Base-by-base conservation (phyloP, 768 basidiomycete genomes). In the Trametes maxima region DNA sequence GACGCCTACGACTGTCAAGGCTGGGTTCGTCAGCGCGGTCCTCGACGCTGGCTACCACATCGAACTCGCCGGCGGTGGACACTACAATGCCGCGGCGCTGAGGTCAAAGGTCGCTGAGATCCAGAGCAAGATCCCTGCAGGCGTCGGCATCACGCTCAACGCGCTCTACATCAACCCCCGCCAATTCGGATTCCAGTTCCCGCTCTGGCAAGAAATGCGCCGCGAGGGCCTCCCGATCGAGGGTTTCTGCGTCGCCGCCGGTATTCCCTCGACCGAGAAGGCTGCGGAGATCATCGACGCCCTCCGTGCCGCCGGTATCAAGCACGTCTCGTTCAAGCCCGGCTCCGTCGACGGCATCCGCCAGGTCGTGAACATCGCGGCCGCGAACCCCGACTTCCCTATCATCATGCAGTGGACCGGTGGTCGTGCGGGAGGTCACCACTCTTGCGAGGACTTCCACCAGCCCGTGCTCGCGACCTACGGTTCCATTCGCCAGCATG, bases 361-460 rank as follows among this genome's bases (percentile, higher is more conserved):
- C 44, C 96, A 98, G 75, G 97, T 98, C 63, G 81, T 98, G 75
- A 95, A 88, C 79, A 98, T 98, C 65, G 97, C 96, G 28, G 84
- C 90, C 39, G 83, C 94, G 54, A 95, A 98, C 75, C 90, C 96
- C 35, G 88, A 94, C 77, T 98, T 93, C 82, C 96, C 97, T 10
- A 87, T 99, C 75, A 95, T 99, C 75, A 79, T 98, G 64, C 97
- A 98, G 72, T 98, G 97, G 97, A 99, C 97, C 51, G 97, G 97
- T 68, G 97, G 97, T 37, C 94, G 97, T 67, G 97, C 95, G 19
- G 97, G 97, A 63, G 97, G 97, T 51, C 97, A 99, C 69, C 97
- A 98, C 78, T 95, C 93, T 2, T 98, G 88, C 75, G 97, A 99
- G 74, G 97, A 99, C 73, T 95, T 98, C 85, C 96, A 98, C 70